Evolutionary conservation across 2,329 filamentous ascomycete species (phyloP).

Genomic region (Elsinoe arachidis): DNA sequence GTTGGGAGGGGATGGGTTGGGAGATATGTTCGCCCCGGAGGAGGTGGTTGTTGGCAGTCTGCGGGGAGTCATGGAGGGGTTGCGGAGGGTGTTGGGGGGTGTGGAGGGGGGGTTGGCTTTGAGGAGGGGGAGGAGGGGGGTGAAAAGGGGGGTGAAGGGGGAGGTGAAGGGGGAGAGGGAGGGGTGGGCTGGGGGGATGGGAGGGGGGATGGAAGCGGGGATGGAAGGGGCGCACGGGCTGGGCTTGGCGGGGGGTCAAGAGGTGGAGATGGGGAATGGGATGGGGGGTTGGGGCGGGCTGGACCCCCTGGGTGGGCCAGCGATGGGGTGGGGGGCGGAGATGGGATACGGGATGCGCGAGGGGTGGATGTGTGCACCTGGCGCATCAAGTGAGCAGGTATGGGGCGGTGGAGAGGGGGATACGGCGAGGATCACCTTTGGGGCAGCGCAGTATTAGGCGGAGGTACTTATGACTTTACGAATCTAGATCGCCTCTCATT

Average conservation of each 20-base stretch:
- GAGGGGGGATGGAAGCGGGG: neutral
- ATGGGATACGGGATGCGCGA: neutral
- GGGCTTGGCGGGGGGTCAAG: neutral
- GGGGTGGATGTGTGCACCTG: neutral
- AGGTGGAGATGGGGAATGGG: neutral
- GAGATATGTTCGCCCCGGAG: neutral
- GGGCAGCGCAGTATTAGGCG: neutral
- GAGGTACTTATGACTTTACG: neutral
- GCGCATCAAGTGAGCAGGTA: neutral
- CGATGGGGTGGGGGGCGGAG: neutral
- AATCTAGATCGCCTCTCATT: slow-evolving; percentile 24
- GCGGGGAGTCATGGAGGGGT: neutral
- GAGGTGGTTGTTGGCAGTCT: neutral
- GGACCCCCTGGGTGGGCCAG: neutral
- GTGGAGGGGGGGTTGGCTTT: neutral
- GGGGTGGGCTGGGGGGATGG: neutral
- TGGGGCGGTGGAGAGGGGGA: neutral
- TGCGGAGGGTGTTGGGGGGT: neutral
- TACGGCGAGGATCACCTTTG: too few relatives aligned
- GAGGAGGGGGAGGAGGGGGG: neutral
- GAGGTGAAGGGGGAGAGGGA: neutral
- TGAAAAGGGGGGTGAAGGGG: neutral
- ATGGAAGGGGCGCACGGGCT: neutral
- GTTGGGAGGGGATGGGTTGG: neutral
- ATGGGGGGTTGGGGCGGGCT: neutral